Evolutionary conservation across 148 eudicot species (phyloP).

Genomic region (Chenopodium suecicum): DNA sequence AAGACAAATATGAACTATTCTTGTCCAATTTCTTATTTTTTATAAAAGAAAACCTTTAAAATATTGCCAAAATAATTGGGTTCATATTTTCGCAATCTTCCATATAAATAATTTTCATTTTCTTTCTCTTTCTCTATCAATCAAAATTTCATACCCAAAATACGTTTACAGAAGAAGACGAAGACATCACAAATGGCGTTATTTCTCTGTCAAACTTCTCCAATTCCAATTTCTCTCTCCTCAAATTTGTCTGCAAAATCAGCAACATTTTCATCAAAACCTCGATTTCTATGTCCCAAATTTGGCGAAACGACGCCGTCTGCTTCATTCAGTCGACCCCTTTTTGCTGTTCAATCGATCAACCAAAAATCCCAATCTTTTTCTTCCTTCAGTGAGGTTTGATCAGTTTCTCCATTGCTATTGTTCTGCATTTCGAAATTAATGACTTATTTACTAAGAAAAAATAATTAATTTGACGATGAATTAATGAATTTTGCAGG

Average conservation of each 20-base stretch:
- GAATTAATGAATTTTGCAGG: slow-evolving; percentile 32
- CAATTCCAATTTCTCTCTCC: slow-evolving; percentile 1
- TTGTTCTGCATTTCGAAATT: slow-evolving; percentile 5
- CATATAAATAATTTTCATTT: too few species aligned
- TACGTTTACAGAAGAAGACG: neutral
- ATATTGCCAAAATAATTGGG: too few species aligned
- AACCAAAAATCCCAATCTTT: slow-evolving; percentile 22
- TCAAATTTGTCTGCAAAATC: slow-evolving; percentile 21
- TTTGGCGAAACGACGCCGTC: slow-evolving; percentile 15
- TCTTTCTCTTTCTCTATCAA: neutral
- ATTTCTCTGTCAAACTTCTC: slow-evolving; percentile 5
- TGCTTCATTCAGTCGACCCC: neutral
- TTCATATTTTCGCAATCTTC: too few species aligned
- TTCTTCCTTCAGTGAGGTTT: slow-evolving; percentile 56
- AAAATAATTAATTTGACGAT: too few species aligned
- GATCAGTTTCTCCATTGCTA: neutral
- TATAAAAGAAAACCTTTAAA: too few species aligned
- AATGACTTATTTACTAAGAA: neutral
- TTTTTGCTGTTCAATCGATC: slow-evolving; percentile 24
- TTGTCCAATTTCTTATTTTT: too few species aligned
- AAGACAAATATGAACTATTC: too few species aligned
- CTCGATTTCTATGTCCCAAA: neutral
- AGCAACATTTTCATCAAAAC: neutral
- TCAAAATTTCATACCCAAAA: neutral
- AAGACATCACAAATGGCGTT: slow-evolving; percentile 9